Evolutionary conservation across 2,329 filamentous ascomycete genomes (phyloP).

Genomic region (Aspergillus sp.): DNA sequence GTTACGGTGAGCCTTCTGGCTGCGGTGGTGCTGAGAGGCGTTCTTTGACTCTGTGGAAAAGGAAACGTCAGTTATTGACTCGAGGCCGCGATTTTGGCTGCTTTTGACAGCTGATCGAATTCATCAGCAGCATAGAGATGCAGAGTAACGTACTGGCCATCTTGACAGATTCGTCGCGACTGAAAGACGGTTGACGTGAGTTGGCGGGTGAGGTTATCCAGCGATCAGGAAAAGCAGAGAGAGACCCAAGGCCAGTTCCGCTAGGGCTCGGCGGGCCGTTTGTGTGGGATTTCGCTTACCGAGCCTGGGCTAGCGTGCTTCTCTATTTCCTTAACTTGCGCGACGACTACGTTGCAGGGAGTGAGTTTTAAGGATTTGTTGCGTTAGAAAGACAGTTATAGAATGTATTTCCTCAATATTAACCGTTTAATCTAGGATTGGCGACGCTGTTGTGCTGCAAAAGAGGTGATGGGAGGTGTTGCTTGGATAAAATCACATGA

Average conservation of each 20-base stretch:
- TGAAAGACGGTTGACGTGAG: conserved; percentile 42
- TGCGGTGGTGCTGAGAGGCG: conserved; percentile 99
- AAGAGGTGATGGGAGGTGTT: not conserved
- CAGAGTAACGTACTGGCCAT: conserved; percentile 49
- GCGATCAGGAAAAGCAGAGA: conserved; percentile 35
- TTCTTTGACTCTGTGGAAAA: conserved; percentile 89
- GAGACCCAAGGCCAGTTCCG: conserved; percentile 32
- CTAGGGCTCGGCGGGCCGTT: conserved; percentile 40
- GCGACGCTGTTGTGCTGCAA: not conserved
- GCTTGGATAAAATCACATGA: not conserved
- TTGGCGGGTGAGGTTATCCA: conserved; percentile 43
- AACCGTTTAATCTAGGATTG: not conserved
- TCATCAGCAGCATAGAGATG: not conserved
- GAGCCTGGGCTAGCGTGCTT: conserved; percentile 25
- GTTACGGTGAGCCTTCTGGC: conserved; percentile 98
- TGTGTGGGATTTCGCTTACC: conserved; percentile 50
- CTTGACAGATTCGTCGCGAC: conserved; percentile 50
- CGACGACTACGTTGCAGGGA: not conserved
- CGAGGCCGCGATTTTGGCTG: not conserved
- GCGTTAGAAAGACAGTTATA: not conserved
- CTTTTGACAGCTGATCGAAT: conserved; percentile 3
- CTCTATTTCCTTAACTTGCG: not conserved
- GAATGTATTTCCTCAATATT: not conserved
- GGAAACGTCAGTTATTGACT: conserved; percentile 33
- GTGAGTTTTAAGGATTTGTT: not conserved